Evolutionary conservation across 1,284 basidiomycete genomes (phyloP), one percentile per base, ranked within the genome.

Genomic region (Moniliella sp.): DNA sequence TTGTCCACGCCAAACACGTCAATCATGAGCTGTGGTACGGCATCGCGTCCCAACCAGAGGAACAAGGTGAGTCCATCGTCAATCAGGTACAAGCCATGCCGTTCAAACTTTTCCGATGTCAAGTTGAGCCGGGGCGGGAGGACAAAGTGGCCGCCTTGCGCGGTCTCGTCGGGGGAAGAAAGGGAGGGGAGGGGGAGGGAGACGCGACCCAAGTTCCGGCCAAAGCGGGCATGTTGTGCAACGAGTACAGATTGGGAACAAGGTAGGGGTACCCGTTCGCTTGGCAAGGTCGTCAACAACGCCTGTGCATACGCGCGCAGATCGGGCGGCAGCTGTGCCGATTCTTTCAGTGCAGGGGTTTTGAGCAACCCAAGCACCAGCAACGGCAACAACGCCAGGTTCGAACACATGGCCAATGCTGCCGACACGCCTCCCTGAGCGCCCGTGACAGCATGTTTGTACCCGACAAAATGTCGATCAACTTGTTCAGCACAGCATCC

Each of bases 21-120:
- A 67, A 76, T 67, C 37, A 93, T 68, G 31, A 97, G 72, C 55
- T 88, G 80, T 2, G 86, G 82, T 13, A 97, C 84, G 3, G 91
- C 83, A 55, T 94, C 88, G 18, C 86, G 74, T 4, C 91, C 91
- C 32, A 99, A 72, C 79, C 83, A 97, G 28, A 97, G 68, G 74
- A 97, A 94, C 50, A 97, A 79, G 29, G 81, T 86, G 64, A 94
- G 91, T 0, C 81, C 81, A 60, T 97, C 86, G 62, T 97, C 91
- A 46, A 99, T 88, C 41, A 99, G 64, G 72, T 78, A 94, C 32
- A 99, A 68, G 33, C 91, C 91, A 54, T 97, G 86, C 34, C 86
- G 69, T 63, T 94, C 86, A 32, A 99, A 68, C 25, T 81, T 69
- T 63, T 97, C 91, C 19, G 81, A 84, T 0, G 83, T 84, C 36